Percentiles rank a stretch among this genome's conserved stretches.
Conservation (phyloP, 768 basidiomycete species). For the Rhizopogon vinicolor region DNA sequence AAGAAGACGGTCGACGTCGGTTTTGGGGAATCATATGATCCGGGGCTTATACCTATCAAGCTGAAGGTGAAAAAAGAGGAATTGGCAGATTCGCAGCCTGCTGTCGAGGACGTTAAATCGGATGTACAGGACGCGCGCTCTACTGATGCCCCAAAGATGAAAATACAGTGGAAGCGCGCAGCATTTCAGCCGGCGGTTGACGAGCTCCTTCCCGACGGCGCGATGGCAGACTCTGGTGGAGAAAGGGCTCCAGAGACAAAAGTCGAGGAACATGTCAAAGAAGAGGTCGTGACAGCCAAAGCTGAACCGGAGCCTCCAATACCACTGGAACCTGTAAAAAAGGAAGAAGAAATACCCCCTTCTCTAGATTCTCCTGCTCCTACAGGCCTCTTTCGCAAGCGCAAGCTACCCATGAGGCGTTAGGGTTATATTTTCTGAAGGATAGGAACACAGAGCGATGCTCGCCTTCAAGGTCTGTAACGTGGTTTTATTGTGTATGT, state of each 20-base stretch:
- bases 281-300: background rate
- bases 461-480: background rate
- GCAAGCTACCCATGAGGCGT: conserved; percentile 18
- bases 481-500: background rate
- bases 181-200: conserved; percentile 2
- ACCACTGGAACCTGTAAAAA: conserved; percentile 8
- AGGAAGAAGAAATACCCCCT: conserved; percentile 1
- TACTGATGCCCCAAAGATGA: conserved; percentile 25
- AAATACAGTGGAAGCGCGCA: conserved; percentile 30
- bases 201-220: background rate
- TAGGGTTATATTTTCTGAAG: background rate
- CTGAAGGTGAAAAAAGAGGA: conserved; percentile 51
- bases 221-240: conserved; percentile 7
- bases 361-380: conserved; percentile 1
- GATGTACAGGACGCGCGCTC: conserved; percentile 3
- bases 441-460: background rate
- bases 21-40: conserved; percentile 80
- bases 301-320: background rate
- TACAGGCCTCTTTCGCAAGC: conserved; percentile 26
- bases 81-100: conserved; percentile 6
- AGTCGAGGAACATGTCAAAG: background rate
- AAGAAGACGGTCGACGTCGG: conserved; percentile 57
- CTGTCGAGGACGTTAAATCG: background rate
- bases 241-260: conserved; percentile 4
- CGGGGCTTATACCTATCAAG: conserved; percentile 62